phyloP scores from a whole-genome alignment of 78 protist species.

The Cavenderia fasciculata region DNA sequence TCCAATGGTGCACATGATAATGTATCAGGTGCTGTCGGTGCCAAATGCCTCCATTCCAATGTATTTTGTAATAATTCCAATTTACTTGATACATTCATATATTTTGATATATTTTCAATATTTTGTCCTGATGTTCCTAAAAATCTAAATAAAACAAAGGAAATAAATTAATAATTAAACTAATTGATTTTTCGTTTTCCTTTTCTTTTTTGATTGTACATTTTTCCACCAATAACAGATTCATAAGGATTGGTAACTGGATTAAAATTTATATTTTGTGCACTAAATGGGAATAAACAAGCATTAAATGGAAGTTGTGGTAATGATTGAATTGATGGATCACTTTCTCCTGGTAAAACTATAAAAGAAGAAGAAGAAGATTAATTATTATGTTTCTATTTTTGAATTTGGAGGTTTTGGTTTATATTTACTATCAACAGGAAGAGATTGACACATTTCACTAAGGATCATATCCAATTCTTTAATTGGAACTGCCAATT shows the following conservation, averaged over 20 bases:
- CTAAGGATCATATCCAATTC: conserved; percentile 20
- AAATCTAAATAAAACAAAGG: background rate
- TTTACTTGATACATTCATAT: conserved; percentile 3
- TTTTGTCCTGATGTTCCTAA: conserved; percentile 80
- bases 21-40: conserved; percentile 81
- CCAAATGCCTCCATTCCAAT: conserved; percentile 69
- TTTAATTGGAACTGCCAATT: conserved; percentile 50
- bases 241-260: conserved; percentile 65
- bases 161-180: background rate
- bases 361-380: too few species aligned
- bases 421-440: conserved; percentile 49
- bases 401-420: too few species aligned
- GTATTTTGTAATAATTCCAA: conserved; percentile 28
- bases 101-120: conserved; percentile 65
- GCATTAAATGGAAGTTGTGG: conserved; percentile 73
- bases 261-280: conserved; percentile 40
- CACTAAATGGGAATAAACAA: conserved; percentile 58
- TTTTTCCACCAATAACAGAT: conserved; percentile 56
- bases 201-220: background rate
- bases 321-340: conserved; percentile 60
- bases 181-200: background rate
- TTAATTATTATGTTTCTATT: too few species aligned
- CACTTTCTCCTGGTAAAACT: conserved; percentile 68
- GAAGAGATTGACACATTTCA: conserved; percentile 33
- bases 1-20: conserved; percentile 57